A percentile compares a stretch with the other conserved stretches of the same genome.
phyloP scores from a whole-genome alignment of 2,329 filamentous ascomycete genomes.

The Sporothrix euskadiensis region DNA sequence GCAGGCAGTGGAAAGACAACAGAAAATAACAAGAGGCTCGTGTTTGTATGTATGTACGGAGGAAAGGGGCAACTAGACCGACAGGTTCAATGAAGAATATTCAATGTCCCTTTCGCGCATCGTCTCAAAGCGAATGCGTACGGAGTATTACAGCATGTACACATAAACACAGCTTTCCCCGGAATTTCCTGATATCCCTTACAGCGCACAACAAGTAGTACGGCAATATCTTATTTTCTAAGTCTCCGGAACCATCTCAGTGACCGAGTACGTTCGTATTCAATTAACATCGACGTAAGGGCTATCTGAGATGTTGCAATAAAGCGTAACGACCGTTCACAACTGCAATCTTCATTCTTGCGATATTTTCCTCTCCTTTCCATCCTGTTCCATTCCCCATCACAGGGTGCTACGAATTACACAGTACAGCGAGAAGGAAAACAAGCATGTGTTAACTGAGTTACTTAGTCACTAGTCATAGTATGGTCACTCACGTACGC shows the following conservation, averaged over 20 bases:
- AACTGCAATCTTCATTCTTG: neutral
- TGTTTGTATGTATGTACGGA: neutral
- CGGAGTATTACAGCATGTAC: neutral
- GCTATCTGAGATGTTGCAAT: neutral
- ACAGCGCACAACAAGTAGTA: neutral
- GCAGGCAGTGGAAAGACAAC: neutral
- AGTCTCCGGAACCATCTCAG: neutral
- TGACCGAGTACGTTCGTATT: neutral
- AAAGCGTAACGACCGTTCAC: too few species aligned
- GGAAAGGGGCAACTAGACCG: neutral
- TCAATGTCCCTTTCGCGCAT: neutral
- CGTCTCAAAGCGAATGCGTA: neutral
- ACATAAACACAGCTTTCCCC: neutral
- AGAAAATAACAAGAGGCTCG: neutral
- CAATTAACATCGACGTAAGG: neutral
- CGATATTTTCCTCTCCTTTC: neutral
- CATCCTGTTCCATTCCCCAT: neutral
- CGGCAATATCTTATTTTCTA: neutral
- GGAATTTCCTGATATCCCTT: neutral
- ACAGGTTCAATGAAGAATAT: constrained; percentile 5
- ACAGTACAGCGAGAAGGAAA: neutral
- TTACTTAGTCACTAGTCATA: neutral
- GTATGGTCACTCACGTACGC: neutral
- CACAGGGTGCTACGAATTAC: neutral
- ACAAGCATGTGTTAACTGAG: neutral